phyloP scores from a whole-genome alignment of 305 asterid species.

The Fraxinus albicans region DNA sequence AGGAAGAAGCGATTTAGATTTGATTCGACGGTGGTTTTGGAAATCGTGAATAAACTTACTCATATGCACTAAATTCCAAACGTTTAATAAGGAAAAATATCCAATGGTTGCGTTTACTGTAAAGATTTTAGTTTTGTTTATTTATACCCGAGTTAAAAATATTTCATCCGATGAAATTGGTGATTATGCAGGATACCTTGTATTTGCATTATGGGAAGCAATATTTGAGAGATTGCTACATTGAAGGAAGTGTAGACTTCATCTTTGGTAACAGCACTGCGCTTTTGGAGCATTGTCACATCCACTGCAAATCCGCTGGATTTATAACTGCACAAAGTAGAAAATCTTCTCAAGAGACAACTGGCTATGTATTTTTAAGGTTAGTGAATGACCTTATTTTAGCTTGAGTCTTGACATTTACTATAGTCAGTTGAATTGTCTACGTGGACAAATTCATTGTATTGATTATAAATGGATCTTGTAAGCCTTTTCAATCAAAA shows the following conservation, averaged over 20 bases:
- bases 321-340: conserved; percentile 89
- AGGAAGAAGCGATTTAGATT: not conserved
- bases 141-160: not conserved
- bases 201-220: conserved; percentile 91
- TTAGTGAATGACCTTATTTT: conserved; percentile 23
- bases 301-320: conserved; percentile 87
- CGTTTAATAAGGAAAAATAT: not conserved
- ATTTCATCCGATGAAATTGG: not conserved
- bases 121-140: not conserved
- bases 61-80: not conserved
- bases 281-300: conserved; percentile 94
- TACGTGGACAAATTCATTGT: not conserved
- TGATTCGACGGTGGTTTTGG: not conserved
- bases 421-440: not conserved
- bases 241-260: conserved; percentile 97
- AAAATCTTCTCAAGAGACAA: conserved; percentile 89
- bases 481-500: not conserved
- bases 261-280: conserved; percentile 98
- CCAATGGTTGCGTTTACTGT: not conserved
- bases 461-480: not conserved
- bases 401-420: not conserved
- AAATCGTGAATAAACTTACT: not conserved
- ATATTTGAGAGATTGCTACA: conserved; percentile 81
- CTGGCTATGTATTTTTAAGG: conserved; percentile 93
- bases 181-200: conserved; percentile 70